phyloP scores from a whole-genome alignment of 192 early-diverging fungal species.

The Cladochytrium replicatum region DNA sequence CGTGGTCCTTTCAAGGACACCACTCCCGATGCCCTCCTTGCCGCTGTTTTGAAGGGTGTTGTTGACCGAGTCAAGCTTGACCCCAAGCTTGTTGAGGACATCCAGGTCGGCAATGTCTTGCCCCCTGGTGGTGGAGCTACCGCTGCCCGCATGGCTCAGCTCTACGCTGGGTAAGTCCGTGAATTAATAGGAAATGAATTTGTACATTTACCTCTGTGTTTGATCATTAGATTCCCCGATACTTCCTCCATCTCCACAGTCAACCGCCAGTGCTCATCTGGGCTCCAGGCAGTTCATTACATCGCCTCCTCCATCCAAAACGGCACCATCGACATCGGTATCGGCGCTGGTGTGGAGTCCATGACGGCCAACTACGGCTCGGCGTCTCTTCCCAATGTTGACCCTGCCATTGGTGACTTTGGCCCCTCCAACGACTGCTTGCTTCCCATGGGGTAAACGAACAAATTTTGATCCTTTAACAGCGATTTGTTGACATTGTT shows the following conservation, averaged over 20 bases:
- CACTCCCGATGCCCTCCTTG: constrained; percentile 61
- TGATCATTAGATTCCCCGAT: constrained; percentile 56
- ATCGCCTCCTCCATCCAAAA: constrained; percentile 82
- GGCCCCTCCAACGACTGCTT: constrained; percentile 72
- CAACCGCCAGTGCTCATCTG: constrained; percentile 91
- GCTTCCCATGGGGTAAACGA: constrained; percentile 77
- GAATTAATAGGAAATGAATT: not conserved
- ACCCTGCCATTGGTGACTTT: constrained; percentile 65
- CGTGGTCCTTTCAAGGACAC: constrained; percentile 91
- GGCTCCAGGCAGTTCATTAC: constrained; percentile 78
- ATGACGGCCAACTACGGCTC: constrained; percentile 88
- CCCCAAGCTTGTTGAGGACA: constrained; percentile 79
- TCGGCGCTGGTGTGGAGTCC: constrained; percentile 89
- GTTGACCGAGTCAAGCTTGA: too few relatives aligned
- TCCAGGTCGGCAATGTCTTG: constrained; percentile 89
- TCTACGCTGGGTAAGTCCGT: constrained; percentile 60
- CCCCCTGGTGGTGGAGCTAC: constrained; percentile 83
- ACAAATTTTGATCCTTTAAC: constrained; percentile 6
- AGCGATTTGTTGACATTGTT: not conserved
- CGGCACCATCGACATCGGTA: constrained; percentile 84
- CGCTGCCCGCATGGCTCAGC: constrained; percentile 80
- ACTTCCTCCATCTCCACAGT: constrained; percentile 69
- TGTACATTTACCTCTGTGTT: constrained; percentile 4
- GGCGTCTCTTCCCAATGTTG: constrained; percentile 59
- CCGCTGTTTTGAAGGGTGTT: constrained; percentile 66